phyloP scores from a whole-genome alignment of 257 asterid genomes.

The Penstemon newberryi region DNA sequence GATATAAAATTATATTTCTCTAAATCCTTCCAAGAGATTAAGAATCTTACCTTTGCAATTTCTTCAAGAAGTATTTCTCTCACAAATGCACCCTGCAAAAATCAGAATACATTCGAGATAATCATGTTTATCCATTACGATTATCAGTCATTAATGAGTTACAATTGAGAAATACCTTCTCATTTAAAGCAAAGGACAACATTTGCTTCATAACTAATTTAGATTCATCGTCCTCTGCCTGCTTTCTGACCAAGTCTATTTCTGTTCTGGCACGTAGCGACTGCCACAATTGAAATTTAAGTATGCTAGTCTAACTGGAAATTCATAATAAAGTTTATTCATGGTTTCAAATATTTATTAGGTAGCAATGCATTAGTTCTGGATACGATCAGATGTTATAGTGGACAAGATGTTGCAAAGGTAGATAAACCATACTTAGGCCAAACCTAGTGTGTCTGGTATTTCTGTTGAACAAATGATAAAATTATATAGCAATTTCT shows the following conservation, averaged over 20 bases:
- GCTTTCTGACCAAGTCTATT: constrained; percentile 44
- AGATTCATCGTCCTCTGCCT: constrained; percentile 50
- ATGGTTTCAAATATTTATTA: constrained; percentile 7
- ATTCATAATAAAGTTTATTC: background rate
- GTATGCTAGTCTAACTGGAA: constrained; percentile 22
- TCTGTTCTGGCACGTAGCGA: constrained; percentile 84
- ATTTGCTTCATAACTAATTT: constrained; percentile 62
- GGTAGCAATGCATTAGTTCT: constrained; percentile 1
- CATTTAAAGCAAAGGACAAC: constrained; percentile 66
- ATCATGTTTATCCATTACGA: constrained; percentile 9
- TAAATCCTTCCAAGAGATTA: constrained; percentile 5
- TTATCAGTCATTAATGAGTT: constrained; percentile 13
- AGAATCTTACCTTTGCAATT: constrained; percentile 67
- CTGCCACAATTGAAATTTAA: constrained; percentile 46
- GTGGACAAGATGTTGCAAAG: constrained; percentile 12
- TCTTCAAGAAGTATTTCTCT: constrained; percentile 83
- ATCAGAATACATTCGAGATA: constrained; percentile 16
- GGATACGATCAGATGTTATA: background rate
- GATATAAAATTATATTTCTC: constrained; percentile 5
- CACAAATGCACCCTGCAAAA: constrained; percentile 77
- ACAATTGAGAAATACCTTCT: constrained; percentile 55
- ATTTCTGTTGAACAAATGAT: background rate
- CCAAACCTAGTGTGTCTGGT: background rate
- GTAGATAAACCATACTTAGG: background rate
- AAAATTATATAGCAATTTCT: background rate